Percentiles rank a stretch among this genome's conserved stretches.
Conservation (phyloP, 441 rosid genomes). For the Populus trichocarpa region DNA sequence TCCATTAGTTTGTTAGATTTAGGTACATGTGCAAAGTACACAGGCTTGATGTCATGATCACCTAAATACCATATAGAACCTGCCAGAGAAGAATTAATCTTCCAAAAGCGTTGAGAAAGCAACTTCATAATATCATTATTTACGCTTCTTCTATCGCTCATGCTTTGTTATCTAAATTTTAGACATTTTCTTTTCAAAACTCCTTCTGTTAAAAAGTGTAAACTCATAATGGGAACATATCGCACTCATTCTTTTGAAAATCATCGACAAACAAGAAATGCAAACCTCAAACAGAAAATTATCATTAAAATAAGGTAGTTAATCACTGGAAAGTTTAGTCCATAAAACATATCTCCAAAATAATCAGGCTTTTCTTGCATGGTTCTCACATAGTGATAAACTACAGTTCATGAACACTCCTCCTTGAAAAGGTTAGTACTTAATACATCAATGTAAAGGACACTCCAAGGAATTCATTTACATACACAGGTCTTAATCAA, state of each 20-base stretch:
- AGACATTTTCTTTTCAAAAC: not conserved
- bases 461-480: not conserved
- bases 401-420: not conserved
- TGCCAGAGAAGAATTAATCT: not conserved
- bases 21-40: not conserved
- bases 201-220: not conserved
- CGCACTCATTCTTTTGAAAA: not conserved
- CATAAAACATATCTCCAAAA: not conserved
- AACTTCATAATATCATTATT: not conserved
- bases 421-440: not conserved
- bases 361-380: not conserved
- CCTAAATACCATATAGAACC: not conserved
- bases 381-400: not conserved
- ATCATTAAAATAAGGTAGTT: not conserved
- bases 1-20: not conserved
- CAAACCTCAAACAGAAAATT: not conserved
- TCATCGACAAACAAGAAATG: not conserved
- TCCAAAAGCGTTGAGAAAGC: not conserved
- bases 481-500: not conserved
- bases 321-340: not conserved
- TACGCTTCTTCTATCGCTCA: not conserved
- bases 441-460: not conserved
- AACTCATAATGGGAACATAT: not conserved
- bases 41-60: not conserved
- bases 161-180: not conserved